Base-by-base conservation (phyloP, 345 rosid genomes). In the Sonneratia alba region DNA sequence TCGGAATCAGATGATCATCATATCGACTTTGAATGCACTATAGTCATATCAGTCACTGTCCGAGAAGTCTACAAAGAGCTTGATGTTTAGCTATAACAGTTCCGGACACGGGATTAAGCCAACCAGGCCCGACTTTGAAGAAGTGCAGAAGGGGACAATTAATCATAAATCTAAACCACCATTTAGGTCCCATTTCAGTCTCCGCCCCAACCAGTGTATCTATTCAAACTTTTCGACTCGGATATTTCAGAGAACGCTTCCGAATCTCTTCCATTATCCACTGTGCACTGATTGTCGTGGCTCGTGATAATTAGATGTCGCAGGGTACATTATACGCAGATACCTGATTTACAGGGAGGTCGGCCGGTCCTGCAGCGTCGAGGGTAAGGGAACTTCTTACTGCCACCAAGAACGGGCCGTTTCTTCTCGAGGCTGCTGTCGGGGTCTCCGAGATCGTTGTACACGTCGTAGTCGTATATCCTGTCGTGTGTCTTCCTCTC, bases 381-480 rank as follows among this genome's bases (percentile, higher is more conserved):
- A 21, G 89, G 89, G 47, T 83, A 86, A 37, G 86, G 87, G 27
- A 55, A 70, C 2, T 74, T 49, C 68, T 77, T 68, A 68, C 91
- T 70, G 67, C 91, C 80, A 3, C 91, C 91, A 3, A 87, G 77
- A 18, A 78, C 79, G 0, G 85, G 85, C 55, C 89, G 77, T 5
- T 71, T 72, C 14, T 73, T 27, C 2, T 71, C 72, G 0, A 43
- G 38, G 12, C 71, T 36, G 2, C 16, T 36, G n/a, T 91, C 96
- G 3, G 98, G 98, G 11, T 84, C 71, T 0, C 97, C 97, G 9
- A 93, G 59, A 55, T 91, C 98, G 48, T 91, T 88, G 80, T 91
- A 89, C 12, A 88, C 87, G 71, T 91, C 97, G 7, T 89, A 93
- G 36, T 91, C 98, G 2, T 91, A 91, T 18, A 93, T 76, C 27